Base-by-base conservation (phyloP, 331 rosid species). In the Malus hybrid region DNA sequence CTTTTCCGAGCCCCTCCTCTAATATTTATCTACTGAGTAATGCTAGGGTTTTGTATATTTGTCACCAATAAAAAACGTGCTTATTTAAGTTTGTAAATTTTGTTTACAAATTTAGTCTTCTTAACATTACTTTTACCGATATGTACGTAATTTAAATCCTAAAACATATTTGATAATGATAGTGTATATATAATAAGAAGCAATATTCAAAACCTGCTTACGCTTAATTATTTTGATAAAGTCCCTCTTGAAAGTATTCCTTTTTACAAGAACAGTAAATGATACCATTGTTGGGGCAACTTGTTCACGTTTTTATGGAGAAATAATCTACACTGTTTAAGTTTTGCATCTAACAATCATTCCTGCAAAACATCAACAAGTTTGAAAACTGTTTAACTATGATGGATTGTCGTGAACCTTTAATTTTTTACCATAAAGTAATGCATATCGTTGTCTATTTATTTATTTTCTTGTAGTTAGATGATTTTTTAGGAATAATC, bases 91-190 rank as follows among this genome's bases (percentile, higher is more conserved):
- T 48, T 48, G 7, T 5, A 48, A 48, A 5, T 48, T 48, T 48
- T 14, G 3, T 14, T 1, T 48, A 48, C 55, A 48, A 39, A 14
- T 48, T 48, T 48, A 2, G 2, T 14, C 3, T 48, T 16, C 55
- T 1, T 48, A 14, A 15, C 2, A 48, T 48, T 48, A 39, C 44
- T 39, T 0, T 39, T 39, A 39, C 4, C 1, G n/a, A 50, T 5
- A 15, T 50, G n/a, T 50, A 39, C 12, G 1, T 39, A 39, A 39
- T 39, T 8, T 39, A 50, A 50, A 50, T 16, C 64, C 27, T 20
- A 33, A 57, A 81, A 67, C 67, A 73, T 77, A 69, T 39, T 65
- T 31, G 80, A 79, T 20, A 62, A 28, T 54, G 82, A 81, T 71
- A 63, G 78, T 69, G 69, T 73, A 57, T 48, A 39, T 39, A 55